Conservation (phyloP, 2,329 filamentous ascomycete species). For the Cladosporium sp. region DNA sequence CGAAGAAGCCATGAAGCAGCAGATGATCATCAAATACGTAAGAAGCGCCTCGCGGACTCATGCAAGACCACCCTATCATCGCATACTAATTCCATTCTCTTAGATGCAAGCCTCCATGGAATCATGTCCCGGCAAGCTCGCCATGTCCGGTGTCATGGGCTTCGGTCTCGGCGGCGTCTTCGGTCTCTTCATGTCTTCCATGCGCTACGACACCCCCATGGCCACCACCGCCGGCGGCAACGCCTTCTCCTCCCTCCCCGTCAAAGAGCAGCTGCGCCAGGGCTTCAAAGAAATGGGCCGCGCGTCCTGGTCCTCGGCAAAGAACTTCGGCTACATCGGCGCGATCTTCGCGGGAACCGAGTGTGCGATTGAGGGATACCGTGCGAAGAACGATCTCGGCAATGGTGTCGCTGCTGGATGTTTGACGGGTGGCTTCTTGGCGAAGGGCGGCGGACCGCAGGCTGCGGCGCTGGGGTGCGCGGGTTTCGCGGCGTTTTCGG, state of each 20-base stretch:
- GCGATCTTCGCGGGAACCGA: constrained; percentile 90
- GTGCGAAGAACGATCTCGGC: constrained; percentile 88
- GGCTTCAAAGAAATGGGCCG: constrained; percentile 95
- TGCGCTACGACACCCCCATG: constrained; percentile 96
- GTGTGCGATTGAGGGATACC: constrained; percentile 88
- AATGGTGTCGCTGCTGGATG: constrained; percentile 90
- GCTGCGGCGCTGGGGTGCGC: constrained; percentile 84
- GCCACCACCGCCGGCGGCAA: constrained; percentile 53
- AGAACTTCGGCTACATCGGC: constrained; percentile 94
- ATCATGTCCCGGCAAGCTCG: constrained; percentile 84
- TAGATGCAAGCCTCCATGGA: constrained; percentile 87
- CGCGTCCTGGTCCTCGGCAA: constrained; percentile 78
- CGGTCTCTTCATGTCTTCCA: constrained; percentile 96
- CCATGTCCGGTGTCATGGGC: constrained; percentile 87
- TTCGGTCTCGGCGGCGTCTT: constrained; percentile 93
- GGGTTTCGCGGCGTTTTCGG: constrained; percentile 89
- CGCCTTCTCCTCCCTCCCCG: constrained; percentile 66
- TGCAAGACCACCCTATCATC: not conserved
- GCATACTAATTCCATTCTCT: not conserved
- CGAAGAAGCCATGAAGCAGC: constrained; percentile 43
- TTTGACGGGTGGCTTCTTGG: constrained; percentile 84
- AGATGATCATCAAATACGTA: constrained; percentile 49
- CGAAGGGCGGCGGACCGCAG: constrained; percentile 83
- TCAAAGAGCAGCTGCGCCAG: constrained; percentile 76
- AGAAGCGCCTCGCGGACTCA: not conserved